Percentiles rank a stretch among this genome's conserved stretches.
Evolutionary conservation across 108 stramenopile genomes (phyloP).

Genomic region (Seminavis robusta): DNA sequence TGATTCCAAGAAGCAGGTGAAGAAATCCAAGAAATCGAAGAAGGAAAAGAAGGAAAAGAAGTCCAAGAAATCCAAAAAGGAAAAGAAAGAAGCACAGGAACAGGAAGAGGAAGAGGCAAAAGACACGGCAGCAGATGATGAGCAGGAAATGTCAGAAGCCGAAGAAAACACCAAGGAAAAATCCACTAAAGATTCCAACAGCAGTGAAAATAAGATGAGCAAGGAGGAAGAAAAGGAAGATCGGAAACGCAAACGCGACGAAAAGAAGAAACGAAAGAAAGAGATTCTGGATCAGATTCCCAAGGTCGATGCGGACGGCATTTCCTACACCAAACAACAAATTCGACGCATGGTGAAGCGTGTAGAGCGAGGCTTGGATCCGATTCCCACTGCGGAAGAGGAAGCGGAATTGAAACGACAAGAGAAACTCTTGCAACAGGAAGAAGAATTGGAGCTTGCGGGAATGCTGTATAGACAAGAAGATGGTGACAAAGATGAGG

Average conservation of each 20-base stretch:
- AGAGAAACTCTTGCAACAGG: conserved; percentile 34
- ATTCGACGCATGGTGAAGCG: conserved; percentile 82
- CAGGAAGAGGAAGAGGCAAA: conserved; percentile 7
- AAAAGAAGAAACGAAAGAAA: conserved; percentile 27
- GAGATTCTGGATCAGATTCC: conserved; percentile 40
- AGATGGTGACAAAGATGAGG: conserved; percentile 5
- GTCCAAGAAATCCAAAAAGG: background rate
- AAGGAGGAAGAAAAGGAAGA: conserved; percentile 7
- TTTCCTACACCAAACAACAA: conserved; percentile 79
- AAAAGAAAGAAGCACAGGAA: conserved; percentile 17
- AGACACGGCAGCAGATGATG: too few relatives aligned
- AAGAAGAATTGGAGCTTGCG: conserved; percentile 61
- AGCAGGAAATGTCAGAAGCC: too few relatives aligned
- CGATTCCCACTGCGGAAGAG: conserved; percentile 73
- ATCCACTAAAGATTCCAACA: background rate
- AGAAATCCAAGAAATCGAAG: conserved; percentile 14
- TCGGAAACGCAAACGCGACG: conserved; percentile 9
- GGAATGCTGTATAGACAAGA: conserved; percentile 29
- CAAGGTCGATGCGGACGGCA: conserved; percentile 50
- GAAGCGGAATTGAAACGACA: conserved; percentile 52
- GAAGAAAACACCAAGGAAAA: too few relatives aligned
- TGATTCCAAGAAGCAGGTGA: too few relatives aligned
- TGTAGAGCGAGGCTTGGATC: conserved; percentile 68
- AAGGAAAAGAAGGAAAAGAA: conserved; percentile 2
- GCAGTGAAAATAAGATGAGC: background rate